These are phyloP conservation scores for Cordyceps pruinosa DNA, from an alignment of 2,329 filamentous ascomycete genomes.

Conservation along the genomic window DNA sequence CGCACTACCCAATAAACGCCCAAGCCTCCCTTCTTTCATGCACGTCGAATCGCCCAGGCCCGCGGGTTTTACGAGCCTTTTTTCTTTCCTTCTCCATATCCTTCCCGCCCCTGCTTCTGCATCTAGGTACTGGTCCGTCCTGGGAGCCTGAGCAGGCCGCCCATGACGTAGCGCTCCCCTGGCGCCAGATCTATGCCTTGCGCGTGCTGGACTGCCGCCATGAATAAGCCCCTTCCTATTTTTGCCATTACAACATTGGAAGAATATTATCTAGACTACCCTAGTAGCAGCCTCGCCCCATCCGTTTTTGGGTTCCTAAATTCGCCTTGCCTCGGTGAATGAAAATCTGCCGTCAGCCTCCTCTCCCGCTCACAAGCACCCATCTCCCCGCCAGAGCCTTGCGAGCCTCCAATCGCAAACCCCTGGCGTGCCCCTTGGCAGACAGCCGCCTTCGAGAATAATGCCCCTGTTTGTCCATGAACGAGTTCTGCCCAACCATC, in stretches of 20 bases:
- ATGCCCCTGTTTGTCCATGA: neutral
- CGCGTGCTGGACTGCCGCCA: neutral
- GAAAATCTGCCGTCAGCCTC: neutral
- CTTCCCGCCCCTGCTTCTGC: neutral
- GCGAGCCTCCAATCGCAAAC: neutral
- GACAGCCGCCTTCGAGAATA: neutral
- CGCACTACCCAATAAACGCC: neutral
- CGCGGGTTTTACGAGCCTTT: neutral
- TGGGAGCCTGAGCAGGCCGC: neutral
- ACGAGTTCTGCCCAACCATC: neutral
- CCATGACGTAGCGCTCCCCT: neutral
- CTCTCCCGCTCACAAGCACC: constrained; percentile 1
- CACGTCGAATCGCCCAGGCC: neutral
- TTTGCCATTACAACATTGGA: too few relatives aligned
- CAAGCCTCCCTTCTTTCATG: neutral
- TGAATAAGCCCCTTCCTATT: neutral
- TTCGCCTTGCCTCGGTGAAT: neutral
- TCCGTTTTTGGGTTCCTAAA: neutral
- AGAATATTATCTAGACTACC: too few relatives aligned
- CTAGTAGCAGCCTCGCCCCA: neutral
- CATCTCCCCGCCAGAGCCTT: neutral
- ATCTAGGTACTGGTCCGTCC: neutral
- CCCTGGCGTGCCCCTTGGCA: neutral
- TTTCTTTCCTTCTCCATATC: too few relatives aligned
- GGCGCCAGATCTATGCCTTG: neutral